Percentiles rank a stretch among this genome's conserved stretches.
phyloP scores from a whole-genome alignment of 78 protist genomes.

The Capsaspora owczarzaki region DNA sequence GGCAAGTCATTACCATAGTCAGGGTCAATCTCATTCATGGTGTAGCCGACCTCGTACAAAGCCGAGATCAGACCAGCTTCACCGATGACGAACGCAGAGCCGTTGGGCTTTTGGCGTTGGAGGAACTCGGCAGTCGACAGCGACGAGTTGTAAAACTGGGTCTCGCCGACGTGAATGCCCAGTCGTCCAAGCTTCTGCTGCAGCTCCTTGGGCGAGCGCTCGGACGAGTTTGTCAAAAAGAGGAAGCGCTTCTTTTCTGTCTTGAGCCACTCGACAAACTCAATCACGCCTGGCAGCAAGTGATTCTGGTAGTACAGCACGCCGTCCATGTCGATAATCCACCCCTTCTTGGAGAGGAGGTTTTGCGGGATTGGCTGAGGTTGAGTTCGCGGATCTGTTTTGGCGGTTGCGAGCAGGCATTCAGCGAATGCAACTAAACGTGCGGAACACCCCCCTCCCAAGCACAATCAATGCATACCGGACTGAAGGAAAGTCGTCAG shows the following conservation, averaged over 20 bases:
- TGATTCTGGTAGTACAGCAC: neutral
- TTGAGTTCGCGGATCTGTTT: neutral
- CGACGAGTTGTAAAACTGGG: neutral
- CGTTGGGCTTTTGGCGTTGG: neutral
- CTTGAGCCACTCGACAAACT: constrained; percentile 10
- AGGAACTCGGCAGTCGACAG: constrained; percentile 1
- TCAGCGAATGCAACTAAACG: no score
- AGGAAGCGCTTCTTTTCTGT: neutral
- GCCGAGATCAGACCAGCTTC: constrained; percentile 1
- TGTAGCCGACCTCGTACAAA: neutral
- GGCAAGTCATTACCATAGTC: neutral
- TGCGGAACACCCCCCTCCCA: neutral
- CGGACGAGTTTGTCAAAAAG: neutral
- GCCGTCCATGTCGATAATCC: constrained; percentile 11
- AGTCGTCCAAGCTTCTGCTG: neutral
- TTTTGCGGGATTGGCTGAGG: no score
- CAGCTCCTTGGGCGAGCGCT: neutral
- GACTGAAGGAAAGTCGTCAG: neutral
- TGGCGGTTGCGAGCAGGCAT: neutral
- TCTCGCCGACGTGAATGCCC: neutral
- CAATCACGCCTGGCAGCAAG: neutral
- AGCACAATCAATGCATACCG: neutral
- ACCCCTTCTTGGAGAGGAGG: neutral
- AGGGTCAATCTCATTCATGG: constrained; percentile 16
- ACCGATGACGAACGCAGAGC: neutral